phyloP scores from a whole-genome alignment of 2,329 filamentous ascomycete species.

The Penicillium griseofulvum region DNA sequence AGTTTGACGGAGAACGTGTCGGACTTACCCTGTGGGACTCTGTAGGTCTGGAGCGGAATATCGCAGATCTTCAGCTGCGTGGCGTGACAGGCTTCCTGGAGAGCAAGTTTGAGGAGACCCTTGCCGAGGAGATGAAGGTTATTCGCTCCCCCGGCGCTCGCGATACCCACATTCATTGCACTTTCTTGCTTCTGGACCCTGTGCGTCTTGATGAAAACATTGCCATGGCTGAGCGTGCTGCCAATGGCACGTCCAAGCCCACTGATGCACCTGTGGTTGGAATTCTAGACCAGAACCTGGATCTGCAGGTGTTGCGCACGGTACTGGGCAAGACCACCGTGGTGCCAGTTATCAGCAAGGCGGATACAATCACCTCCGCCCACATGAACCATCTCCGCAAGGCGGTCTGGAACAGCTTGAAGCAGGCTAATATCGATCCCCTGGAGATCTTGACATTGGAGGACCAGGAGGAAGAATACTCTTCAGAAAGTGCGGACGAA shows the following conservation, averaged over 20 bases:
- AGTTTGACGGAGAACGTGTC: conserved; percentile 87
- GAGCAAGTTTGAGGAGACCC: conserved; percentile 97
- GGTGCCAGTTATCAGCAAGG: conserved; percentile 92
- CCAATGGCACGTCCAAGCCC: conserved; percentile 53
- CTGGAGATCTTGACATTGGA: conserved; percentile 82
- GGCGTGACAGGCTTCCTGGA: conserved; percentile 91
- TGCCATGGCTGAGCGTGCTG: conserved; percentile 59
- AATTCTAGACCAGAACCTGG: conserved; percentile 80
- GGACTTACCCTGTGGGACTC: conserved; percentile 97
- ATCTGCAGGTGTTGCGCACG: conserved; percentile 83
- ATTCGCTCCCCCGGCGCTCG: conserved; percentile 86
- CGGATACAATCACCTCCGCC: conserved; percentile 90
- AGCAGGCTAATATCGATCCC: conserved; percentile 81
- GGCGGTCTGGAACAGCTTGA: conserved; percentile 83
- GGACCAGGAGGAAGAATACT: conserved; percentile 65
- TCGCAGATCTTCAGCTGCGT: conserved; percentile 89
- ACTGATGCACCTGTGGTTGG: conserved; percentile 52
- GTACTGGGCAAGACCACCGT: conserved; percentile 93
- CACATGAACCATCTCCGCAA: conserved; percentile 93
- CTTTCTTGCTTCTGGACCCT: conserved; percentile 89
- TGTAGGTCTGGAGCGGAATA: conserved; percentile 87
- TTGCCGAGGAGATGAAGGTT: conserved; percentile 96
- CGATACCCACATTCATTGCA: conserved; percentile 96
- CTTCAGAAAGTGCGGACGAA: conserved; percentile 50
- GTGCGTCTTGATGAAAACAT: conserved; percentile 80